A percentile compares a stretch with the other conserved stretches of the same genome.
These are phyloP conservation scores for Saccharum hybrid DNA, from an alignment of 202 grass and related monocot species.

Conservation along the genomic window DNA sequence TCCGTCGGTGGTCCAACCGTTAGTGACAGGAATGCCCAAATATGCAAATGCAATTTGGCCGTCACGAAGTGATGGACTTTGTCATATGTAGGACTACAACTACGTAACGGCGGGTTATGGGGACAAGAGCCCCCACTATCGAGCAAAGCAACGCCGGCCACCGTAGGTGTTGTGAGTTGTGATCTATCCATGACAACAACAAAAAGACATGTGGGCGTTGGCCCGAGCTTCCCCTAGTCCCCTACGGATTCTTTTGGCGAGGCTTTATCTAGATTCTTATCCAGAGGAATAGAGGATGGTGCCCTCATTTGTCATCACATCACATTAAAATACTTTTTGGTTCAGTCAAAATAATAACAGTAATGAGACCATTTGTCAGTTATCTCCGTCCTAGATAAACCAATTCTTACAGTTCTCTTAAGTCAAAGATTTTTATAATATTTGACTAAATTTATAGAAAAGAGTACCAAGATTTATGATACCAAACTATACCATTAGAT, in stretches of 20 bases:
- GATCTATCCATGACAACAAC: background rate
- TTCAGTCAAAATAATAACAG: background rate
- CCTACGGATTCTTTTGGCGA: background rate
- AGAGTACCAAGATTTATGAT: no score
- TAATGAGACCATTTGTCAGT: background rate
- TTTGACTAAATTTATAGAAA: no score
- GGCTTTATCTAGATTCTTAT: conserved; percentile 15
- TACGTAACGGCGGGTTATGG: background rate
- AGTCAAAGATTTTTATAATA: no score
- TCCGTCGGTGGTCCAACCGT: background rate
- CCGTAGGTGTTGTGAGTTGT: background rate
- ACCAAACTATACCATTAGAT: no score
- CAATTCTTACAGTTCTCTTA: background rate
- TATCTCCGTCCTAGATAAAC: background rate
- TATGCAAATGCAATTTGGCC: background rate
- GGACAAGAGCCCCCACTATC: background rate
- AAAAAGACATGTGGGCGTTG: background rate
- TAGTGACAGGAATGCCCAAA: background rate
- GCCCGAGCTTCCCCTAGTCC: background rate
- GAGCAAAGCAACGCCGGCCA: conserved; percentile 2
- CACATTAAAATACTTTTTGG: no score
- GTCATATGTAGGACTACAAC: background rate
- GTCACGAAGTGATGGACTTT: conserved; percentile 2
- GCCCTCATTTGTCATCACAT: no score
- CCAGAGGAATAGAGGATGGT: background rate